phyloP scores from a whole-genome alignment of 106 monocot species.

The Chionographis japonica region DNA sequence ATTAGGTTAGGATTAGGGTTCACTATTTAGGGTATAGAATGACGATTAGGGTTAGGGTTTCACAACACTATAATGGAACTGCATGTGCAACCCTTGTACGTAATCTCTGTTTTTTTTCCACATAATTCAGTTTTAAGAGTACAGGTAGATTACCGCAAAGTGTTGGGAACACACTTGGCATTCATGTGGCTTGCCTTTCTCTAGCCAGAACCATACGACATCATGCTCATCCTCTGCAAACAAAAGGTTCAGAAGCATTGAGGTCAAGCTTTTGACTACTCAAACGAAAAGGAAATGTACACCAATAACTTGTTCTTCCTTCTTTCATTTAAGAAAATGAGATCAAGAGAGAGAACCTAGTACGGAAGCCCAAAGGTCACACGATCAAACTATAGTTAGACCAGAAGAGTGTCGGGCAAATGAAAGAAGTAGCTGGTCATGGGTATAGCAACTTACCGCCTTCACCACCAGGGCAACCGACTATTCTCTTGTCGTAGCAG shows the following conservation, averaged over 20 bases:
- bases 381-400: background rate
- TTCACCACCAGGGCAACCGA: constrained; percentile 96
- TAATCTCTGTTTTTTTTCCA: too few species aligned
- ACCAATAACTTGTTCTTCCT: too few species aligned
- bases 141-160: constrained; percentile 49
- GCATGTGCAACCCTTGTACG: too few species aligned
- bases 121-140: background rate
- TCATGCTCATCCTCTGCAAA: constrained; percentile 95
- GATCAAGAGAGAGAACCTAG: too few species aligned
- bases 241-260: background rate
- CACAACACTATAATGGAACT: too few species aligned
- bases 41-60: too few species aligned
- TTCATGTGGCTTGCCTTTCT: constrained; percentile 94
- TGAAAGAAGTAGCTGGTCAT: background rate
- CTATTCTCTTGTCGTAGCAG: constrained; percentile 80
- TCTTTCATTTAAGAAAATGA: too few species aligned
- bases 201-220: constrained; percentile 97
- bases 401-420: background rate
- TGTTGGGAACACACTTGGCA: constrained; percentile 94
- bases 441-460: constrained; percentile 54
- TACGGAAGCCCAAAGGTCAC: too few species aligned
- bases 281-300: too few species aligned
- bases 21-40: too few species aligned
- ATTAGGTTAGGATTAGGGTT: too few species aligned
- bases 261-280: background rate